Conservation (phyloP, 495 filamentous ascomycete genomes). For the Penicillium egyptiacum region DNA sequence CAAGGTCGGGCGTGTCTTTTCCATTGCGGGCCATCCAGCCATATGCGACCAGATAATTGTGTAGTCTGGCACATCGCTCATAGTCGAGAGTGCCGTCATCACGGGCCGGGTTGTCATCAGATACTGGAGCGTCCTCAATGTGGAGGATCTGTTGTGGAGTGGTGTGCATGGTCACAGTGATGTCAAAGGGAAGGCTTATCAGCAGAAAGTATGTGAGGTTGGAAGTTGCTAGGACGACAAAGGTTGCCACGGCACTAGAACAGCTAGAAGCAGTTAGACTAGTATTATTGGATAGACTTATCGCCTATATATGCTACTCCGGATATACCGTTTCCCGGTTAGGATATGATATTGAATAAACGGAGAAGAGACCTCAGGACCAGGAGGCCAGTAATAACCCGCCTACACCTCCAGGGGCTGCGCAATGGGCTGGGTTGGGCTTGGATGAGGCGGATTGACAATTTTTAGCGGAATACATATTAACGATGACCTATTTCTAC, state of each 20-base stretch:
- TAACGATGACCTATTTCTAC: too few species aligned
- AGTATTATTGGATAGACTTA: too few species aligned
- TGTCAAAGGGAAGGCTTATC: neutral
- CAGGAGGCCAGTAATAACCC: too few species aligned
- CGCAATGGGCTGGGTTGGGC: too few species aligned
- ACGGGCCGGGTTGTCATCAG: conserved; percentile 29
- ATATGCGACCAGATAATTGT: conserved; percentile 42
- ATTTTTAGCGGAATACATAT: too few species aligned
- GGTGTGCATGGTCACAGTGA: conserved; percentile 9
- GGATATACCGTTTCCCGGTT: too few species aligned
- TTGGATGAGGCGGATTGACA: too few species aligned
- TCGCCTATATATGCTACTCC: too few species aligned
- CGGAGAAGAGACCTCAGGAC: too few species aligned
- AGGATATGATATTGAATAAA: too few species aligned
- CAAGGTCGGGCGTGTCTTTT: conserved; percentile 14
- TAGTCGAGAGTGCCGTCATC: conserved; percentile 33
- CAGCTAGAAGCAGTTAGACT: neutral
- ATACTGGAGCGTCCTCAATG: conserved; percentile 32
- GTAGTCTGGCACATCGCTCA: conserved; percentile 42
- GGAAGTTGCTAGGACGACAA: neutral
- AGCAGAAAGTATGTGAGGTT: neutral
- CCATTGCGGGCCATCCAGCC: conserved; percentile 31
- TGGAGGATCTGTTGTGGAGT: conserved; percentile 20
- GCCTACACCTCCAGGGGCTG: too few species aligned
- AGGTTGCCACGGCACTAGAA: neutral